Percentiles rank a stretch among this genome's conserved stretches.
Conservation (phyloP, 2,329 filamentous ascomycete species). For the Neurospora sp. region DNA sequence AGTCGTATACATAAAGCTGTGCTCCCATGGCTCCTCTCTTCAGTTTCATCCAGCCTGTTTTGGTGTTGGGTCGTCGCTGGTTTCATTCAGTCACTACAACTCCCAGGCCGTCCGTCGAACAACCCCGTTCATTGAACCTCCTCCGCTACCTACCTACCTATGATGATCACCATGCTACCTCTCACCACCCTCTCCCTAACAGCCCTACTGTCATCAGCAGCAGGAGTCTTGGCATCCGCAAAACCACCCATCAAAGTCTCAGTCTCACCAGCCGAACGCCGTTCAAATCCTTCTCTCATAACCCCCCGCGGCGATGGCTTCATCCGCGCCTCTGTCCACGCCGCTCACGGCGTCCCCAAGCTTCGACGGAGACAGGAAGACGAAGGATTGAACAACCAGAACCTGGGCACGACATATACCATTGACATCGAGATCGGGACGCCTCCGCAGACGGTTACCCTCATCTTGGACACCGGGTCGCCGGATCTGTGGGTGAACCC, state of each 20-base stretch:
- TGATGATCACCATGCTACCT: background rate
- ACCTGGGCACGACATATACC: slow-evolving; percentile 12
- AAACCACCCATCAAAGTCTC: background rate
- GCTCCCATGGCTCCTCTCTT: background rate
- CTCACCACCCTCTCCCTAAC: background rate
- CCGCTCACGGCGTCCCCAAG: slow-evolving; percentile 2
- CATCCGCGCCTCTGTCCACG: slow-evolving; percentile 11
- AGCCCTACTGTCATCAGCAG: background rate
- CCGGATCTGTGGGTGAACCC: slow-evolving; percentile 48
- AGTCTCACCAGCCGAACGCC: background rate
- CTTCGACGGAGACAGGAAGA: slow-evolving; percentile 12
- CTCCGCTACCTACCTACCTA: background rate
- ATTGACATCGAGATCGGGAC: slow-evolving; percentile 29
- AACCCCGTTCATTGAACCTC: background rate
- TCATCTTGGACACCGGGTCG: slow-evolving; percentile 46
- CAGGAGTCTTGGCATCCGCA: background rate
- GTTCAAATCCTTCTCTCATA: background rate
- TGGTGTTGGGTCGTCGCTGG: no score
- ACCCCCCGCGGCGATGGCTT: slow-evolving; percentile 12
- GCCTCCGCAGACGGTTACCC: slow-evolving; percentile 35
- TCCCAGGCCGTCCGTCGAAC: background rate
- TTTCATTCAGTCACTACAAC: no score
- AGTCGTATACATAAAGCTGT: background rate
- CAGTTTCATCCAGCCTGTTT: background rate
- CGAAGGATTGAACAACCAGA: slow-evolving; percentile 10